Evolutionary conservation across 192 early-diverging fungal genomes (phyloP).

Genomic region (Coemansia umbellata): DNA sequence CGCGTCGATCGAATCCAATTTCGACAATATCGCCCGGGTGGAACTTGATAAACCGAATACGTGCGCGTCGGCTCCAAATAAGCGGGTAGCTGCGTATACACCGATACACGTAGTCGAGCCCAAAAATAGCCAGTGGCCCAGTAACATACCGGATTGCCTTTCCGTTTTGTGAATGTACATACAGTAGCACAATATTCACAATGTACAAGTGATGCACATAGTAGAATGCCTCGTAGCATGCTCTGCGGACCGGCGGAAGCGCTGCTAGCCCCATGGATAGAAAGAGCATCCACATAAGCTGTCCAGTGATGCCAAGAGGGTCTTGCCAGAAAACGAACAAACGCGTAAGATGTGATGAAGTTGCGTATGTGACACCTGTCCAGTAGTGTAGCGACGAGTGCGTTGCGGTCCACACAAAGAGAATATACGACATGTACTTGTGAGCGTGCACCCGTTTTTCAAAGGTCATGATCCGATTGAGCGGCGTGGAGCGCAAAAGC

Average conservation of each 20-base stretch:
- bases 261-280: slow-evolving; percentile 62
- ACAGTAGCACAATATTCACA: slow-evolving; percentile 65
- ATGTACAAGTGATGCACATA: slow-evolving; percentile 78
- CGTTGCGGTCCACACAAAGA: slow-evolving; percentile 63
- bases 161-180: slow-evolving; percentile 67
- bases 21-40: slow-evolving; percentile 74
- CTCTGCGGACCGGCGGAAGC: slow-evolving; percentile 51
- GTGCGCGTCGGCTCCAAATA: slow-evolving; percentile 36
- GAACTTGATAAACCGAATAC: slow-evolving; percentile 66
- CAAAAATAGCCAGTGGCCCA: slow-evolving; percentile 50
- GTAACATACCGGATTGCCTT: slow-evolving; percentile 44
- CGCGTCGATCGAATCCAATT: slow-evolving; percentile 62
- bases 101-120: slow-evolving; percentile 57
- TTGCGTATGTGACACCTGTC: slow-evolving; percentile 35
- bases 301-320: slow-evolving; percentile 61
- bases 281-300: slow-evolving; percentile 68
- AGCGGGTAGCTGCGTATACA: slow-evolving; percentile 55
- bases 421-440: slow-evolving; percentile 65
- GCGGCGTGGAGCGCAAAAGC: slow-evolving; percentile 53
- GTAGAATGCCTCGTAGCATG: slow-evolving; percentile 77
- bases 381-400: slow-evolving; percentile 56
- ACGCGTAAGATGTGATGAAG: slow-evolving; percentile 18
- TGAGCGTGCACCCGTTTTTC: slow-evolving; percentile 74
- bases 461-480: slow-evolving; percentile 61
- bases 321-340: slow-evolving; percentile 40